Base-by-base conservation (phyloP, 805 yeast species). In the Kockiozyma suomiensis region DNA sequence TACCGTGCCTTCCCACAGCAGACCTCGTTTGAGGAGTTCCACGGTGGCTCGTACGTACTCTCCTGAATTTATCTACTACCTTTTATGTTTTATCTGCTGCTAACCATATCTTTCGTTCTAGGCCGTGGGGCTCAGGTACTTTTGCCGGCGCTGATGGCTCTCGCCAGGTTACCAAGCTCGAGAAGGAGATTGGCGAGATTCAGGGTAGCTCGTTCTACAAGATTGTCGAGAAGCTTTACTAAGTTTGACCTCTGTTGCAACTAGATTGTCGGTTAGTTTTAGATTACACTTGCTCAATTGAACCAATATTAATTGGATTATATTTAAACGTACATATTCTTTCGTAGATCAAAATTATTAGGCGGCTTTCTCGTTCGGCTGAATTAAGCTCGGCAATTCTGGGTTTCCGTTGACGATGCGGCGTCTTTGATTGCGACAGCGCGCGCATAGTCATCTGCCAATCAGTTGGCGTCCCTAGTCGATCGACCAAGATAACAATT, bases 81-180 rank as follows among this genome's bases (percentile, higher is more conserved):
- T 12, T 47, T 15, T 10, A 12, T 26, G n/a, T n/a, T n/a, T n/a
- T n/a, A n/a, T n/a, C n/a, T n/a, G n/a, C n/a, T 33, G 26, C 51
- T 33, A 23, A 25, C 40, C 12, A 19, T 32, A 6, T 12, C 8
- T 23, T 37, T 13, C 19, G 23, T 12, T 32, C 8, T 21, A 47
- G 51, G 19, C 82, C 96, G 47, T 90, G 91, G 90, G 96, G 96
- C 72, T 87, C 96, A 28, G 96, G 96, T 67, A 76, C 88, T 38
- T 78, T 81, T 69, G 91, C 96, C 26, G 88, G 84, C 51, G 78
- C 81, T 53, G 93, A 87, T 70, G 96, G 96, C 54, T 81, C 88
- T 8, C 84, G 96, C 78, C 77, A 78, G 68, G 87, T 90, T 35
- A 68, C 85, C 47, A 79, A 76, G 23, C 76, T 86, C 61, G 96